Conservation (phyloP, 371 early-diverging fungal species). For the Batkoa obscura region DNA sequence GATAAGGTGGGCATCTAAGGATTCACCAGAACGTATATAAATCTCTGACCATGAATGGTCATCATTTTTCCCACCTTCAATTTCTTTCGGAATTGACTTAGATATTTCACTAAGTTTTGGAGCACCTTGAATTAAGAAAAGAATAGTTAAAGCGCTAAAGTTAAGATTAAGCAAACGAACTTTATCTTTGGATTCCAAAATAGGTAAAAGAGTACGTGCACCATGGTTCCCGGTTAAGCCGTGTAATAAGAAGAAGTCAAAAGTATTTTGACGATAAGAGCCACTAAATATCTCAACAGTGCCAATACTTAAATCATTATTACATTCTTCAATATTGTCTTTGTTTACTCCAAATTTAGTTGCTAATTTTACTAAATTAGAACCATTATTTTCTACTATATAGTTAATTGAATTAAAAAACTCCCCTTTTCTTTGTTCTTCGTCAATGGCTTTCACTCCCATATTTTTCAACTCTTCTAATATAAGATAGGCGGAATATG, state of each 20-base stretch:
- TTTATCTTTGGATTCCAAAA: background rate
- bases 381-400: background rate
- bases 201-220: background rate
- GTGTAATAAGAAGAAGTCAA: slow-evolving; percentile 7
- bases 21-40: too few relatives aligned
- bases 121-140: slow-evolving; percentile 1
- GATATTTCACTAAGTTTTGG: background rate
- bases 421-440: too few relatives aligned
- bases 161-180: slow-evolving; percentile 2
- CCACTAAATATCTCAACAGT: background rate
- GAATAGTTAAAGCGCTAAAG: background rate
- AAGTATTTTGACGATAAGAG: background rate
- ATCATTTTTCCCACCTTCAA: background rate
- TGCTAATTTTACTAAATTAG: background rate
- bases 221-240: slow-evolving; percentile 3
- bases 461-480: too few relatives aligned
- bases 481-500: too few relatives aligned
- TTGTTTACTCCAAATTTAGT: background rate
- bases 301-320: background rate
- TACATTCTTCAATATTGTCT: too few relatives aligned
- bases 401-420: background rate
- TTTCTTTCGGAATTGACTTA: background rate
- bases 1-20: background rate
- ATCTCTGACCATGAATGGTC: too few relatives aligned
- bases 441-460: too few relatives aligned